Conservation (phyloP, 2,329 filamentous ascomycete species). For the Scytalidium lignicola region DNA sequence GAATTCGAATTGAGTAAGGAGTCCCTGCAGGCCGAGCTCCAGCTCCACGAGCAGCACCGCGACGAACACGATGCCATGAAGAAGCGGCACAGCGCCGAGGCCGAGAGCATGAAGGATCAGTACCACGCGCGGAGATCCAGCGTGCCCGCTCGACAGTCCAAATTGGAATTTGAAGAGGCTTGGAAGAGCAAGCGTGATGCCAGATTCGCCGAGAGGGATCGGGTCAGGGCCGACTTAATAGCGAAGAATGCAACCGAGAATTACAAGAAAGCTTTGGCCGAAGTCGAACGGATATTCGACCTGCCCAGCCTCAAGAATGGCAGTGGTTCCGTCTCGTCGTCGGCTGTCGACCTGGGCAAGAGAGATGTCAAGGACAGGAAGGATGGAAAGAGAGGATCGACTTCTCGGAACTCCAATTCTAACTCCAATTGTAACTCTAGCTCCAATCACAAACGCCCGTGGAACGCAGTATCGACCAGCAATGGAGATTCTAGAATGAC, state of each 20-base stretch:
- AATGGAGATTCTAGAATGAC: not conserved
- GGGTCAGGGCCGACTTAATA: not conserved
- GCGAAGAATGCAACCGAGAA: not conserved
- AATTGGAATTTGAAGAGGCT: not conserved
- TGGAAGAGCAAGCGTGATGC: not conserved
- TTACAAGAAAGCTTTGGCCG: not conserved
- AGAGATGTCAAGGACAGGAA: not conserved
- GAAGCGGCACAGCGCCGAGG: not conserved
- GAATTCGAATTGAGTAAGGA: slow-evolving; percentile 2
- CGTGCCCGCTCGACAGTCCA: not conserved
- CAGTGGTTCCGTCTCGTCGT: not conserved
- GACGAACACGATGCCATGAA: slow-evolving; percentile 4
- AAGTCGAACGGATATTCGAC: not conserved
- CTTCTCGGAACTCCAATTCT: not conserved
- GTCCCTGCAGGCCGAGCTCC: slow-evolving; percentile 5
- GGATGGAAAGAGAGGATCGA: not conserved
- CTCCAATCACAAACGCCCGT: not conserved
- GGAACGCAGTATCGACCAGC: not conserved
- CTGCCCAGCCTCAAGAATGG: not conserved
- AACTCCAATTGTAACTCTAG: not conserved
- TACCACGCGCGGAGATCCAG: not conserved
- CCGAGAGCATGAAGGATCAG: not conserved
- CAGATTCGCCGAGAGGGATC: not conserved
- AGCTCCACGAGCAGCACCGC: slow-evolving; percentile 7
- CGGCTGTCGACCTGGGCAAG: not conserved